Evolutionary conservation across 176 grass and related monocot species (phyloP).

Genomic region (Bromus sterilis): DNA sequence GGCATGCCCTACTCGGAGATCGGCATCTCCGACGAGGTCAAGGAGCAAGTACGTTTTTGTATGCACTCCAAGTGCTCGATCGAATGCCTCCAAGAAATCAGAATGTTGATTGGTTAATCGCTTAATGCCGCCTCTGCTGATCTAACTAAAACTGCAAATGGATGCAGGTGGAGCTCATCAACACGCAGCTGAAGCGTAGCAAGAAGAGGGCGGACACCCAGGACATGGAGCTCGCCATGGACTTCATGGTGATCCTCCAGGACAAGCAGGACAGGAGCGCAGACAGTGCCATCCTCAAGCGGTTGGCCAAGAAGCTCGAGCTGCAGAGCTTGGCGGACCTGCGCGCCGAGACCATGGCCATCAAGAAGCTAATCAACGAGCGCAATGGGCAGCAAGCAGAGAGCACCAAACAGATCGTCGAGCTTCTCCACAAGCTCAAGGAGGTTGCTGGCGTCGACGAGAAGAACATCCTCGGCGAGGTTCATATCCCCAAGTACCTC

Average conservation of each 20-base stretch:
- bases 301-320: conserved; percentile 52
- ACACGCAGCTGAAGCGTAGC: conserved; percentile 40
- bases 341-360: conserved; percentile 67
- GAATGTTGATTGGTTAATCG: no score
- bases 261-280: conserved; percentile 41
- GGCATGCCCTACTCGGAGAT: conserved; percentile 56
- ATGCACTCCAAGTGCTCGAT: not conserved
- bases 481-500: conserved; percentile 59
- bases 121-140: not conserved
- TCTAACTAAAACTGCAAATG: not conserved
- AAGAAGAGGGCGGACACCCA: conserved; percentile 64
- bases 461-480: conserved; percentile 45
- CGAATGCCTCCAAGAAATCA: not conserved
- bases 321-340: conserved; percentile 49
- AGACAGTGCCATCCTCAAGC: conserved; percentile 45
- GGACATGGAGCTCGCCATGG: conserved; percentile 76
- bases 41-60: conserved; percentile 44
- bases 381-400: conserved; percentile 35
- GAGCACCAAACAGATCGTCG: conserved; percentile 50
- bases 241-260: conserved; percentile 53
- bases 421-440: conserved; percentile 49
- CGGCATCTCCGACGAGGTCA: conserved; percentile 55
- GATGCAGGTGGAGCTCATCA: conserved; percentile 49
- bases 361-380: conserved; percentile 65
- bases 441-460: conserved; percentile 50